Evolutionary conservation across 192 early-diverging fungal species (phyloP).

Genomic region (Gamsiella multidivaricata): DNA sequence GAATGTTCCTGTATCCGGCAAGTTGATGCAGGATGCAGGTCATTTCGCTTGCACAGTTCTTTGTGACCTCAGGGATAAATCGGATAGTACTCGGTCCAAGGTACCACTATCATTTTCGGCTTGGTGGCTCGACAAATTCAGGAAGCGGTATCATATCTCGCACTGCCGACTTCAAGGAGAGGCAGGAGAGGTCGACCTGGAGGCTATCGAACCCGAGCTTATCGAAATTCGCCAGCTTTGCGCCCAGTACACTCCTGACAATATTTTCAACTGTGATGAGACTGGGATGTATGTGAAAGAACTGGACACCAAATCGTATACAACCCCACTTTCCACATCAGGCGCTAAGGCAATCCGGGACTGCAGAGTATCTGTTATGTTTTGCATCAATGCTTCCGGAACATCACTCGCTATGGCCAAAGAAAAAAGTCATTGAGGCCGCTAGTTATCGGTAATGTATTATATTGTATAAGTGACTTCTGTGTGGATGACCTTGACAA

Average conservation of each 20-base stretch:
- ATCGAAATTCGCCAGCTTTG: background rate
- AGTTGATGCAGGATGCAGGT: background rate
- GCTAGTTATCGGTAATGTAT: constrained; percentile 16
- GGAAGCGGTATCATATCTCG: constrained; percentile 1
- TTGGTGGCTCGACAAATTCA: constrained; percentile 9
- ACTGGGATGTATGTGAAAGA: constrained; percentile 18
- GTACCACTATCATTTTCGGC: background rate
- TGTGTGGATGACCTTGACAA: constrained; percentile 35
- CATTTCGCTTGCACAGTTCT: background rate
- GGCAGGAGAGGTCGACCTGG: constrained; percentile 7
- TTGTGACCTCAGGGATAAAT: too few relatives aligned
- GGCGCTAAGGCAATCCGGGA: constrained; percentile 11
- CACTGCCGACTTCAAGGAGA: constrained; percentile 13
- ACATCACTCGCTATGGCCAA: constrained; percentile 9
- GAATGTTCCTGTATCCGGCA: background rate
- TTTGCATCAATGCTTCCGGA: constrained; percentile 26
- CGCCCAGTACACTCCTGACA: background rate
- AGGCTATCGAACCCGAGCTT: constrained; percentile 5
- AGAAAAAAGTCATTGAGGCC: constrained; percentile 6
- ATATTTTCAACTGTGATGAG: constrained; percentile 22
- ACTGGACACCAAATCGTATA: constrained; percentile 11
- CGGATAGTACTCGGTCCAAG: background rate
- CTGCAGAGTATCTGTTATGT: constrained; percentile 4
- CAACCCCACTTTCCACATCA: background rate
- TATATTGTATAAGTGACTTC: background rate